These are phyloP conservation scores for Arthroderma sp. DNA, from an alignment of 2,329 filamentous ascomycete species.

Conservation along the genomic window DNA sequence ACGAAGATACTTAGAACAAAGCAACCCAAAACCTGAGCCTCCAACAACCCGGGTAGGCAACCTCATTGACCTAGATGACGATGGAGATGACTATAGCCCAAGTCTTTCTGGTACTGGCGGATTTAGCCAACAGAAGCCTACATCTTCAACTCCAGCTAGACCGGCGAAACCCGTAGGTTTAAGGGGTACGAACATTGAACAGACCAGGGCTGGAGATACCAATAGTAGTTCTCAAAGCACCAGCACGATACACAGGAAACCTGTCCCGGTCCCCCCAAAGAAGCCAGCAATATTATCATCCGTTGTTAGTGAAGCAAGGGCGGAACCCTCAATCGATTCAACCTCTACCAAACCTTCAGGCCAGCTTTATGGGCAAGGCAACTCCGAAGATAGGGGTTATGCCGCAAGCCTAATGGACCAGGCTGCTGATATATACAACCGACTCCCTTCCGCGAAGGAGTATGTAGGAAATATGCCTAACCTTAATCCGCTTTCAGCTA, in stretches of 20 bases:
- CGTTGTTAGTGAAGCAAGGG: not conserved
- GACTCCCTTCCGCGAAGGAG: slow-evolving; percentile 10
- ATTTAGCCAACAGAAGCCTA: slow-evolving; percentile 9
- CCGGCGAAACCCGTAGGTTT: slow-evolving; percentile 31
- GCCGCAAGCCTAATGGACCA: slow-evolving; percentile 9
- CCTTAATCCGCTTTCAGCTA: slow-evolving; percentile 15
- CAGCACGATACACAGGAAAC: slow-evolving; percentile 9
- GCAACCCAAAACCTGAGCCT: slow-evolving; percentile 13
- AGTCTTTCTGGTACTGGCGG: slow-evolving; percentile 9
- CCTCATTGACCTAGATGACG: slow-evolving; percentile 26
- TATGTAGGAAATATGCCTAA: slow-evolving; percentile 17
- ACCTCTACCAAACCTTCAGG: not conserved
- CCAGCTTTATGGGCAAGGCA: not conserved
- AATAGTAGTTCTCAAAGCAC: slow-evolving; percentile 1
- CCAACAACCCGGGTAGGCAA: slow-evolving; percentile 16
- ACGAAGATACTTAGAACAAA: slow-evolving; percentile 16
- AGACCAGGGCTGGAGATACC: not conserved
- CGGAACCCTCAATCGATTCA: not conserved
- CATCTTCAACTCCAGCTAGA: slow-evolving; percentile 23
- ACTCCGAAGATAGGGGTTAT: slow-evolving; percentile 8
- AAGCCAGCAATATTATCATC: slow-evolving; percentile 8
- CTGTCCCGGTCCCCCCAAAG: slow-evolving; percentile 9
- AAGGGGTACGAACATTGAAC: slow-evolving; percentile 6
- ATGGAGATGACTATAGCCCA: slow-evolving; percentile 9
- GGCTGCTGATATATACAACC: slow-evolving; percentile 11